Evolutionary conservation across 495 filamentous ascomycete species (phyloP), one percentile per base, ranked within the genome.

Genomic region (Annulohypoxylon nitens): DNA sequence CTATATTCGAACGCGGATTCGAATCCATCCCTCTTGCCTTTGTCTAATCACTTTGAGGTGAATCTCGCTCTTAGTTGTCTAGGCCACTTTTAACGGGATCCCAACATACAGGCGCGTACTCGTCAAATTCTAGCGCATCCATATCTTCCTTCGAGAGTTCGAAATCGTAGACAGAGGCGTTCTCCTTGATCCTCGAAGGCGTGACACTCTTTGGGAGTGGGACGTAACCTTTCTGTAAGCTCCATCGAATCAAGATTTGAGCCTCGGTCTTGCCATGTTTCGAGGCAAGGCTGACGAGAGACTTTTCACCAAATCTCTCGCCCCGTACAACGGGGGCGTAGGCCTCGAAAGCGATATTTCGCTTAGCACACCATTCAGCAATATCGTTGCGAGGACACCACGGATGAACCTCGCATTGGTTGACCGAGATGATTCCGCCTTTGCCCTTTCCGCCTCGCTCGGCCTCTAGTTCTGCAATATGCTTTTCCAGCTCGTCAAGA

Each of bases 361-460:
- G 84, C 76, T 89, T 84, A 65, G 85, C 75, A 72, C 91, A 90
- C 92, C 95, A 97, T 55, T 89, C 84, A 10, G 90, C 89, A 33
- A 98, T 91, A 73, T 96, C 92, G 6, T 84, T 83, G 10, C 95
- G 85, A 3, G 89, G 84, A n/a, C 91, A 88, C 93, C 93, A 97
- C 1, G 95, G 94, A 77, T 98, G 95, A 16, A 98, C 83, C 81
- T 98, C 95, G 76, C 93, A 93, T 79, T 97, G 94, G 10, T 92
- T 93, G 7, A 97, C 92, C 58, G 88, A 90, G 75, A 98, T 86
- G 20, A 93, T 82, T 2, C 93, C 93, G 10, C 91, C 93, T 61
- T 86, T 89, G 7, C 91, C 92, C 70, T 87, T 85, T 3, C 87
- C 86, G 62, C 88, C 83, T 25, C 84, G 78, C 75, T 89, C 85